These are phyloP conservation scores for Tetrapyrgos nigripes DNA, from an alignment of 1,284 basidiomycete species.

Conservation along the genomic window DNA sequence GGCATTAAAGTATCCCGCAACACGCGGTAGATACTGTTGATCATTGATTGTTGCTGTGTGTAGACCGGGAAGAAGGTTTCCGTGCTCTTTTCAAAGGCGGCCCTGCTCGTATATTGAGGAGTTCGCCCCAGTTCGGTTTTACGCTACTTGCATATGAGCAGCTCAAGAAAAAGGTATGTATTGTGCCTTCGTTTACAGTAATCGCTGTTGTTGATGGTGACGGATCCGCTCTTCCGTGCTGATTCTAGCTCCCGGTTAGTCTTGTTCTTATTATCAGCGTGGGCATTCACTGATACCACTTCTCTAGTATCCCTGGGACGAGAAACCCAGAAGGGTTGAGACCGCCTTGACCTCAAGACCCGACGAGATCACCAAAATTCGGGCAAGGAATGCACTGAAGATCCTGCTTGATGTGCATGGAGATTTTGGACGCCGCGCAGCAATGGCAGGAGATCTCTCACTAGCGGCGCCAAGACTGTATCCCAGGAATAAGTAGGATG, in stretches of 20 bases:
- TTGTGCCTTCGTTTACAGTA: conserved; percentile 8
- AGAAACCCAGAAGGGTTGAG: conserved; percentile 66
- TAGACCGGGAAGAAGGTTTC: conserved; percentile 88
- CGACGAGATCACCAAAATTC: conserved; percentile 86
- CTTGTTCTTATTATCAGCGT: conserved; percentile 25
- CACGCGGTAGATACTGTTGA: not conserved
- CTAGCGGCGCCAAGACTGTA: conserved; percentile 39
- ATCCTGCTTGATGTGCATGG: conserved; percentile 86
- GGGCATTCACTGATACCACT: conserved; percentile 24
- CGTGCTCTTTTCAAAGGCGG: conserved; percentile 96
- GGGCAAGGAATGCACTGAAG: conserved; percentile 93
- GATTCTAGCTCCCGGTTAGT: conserved; percentile 70
- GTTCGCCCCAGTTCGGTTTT: conserved; percentile 91
- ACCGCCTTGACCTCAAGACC: conserved; percentile 74
- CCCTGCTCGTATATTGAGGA: conserved; percentile 88
- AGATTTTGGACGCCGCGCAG: conserved; percentile 73
- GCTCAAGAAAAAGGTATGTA: conserved; percentile 70
- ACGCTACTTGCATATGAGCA: conserved; percentile 92
- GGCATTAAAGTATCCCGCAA: not conserved
- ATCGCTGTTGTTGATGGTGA: conserved; percentile 9
- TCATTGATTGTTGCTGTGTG: not conserved
- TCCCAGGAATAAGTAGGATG: conserved; percentile 17
- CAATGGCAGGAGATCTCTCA: conserved; percentile 43
- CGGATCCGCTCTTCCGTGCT: conserved; percentile 17
- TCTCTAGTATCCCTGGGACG: conserved; percentile 78